Evolutionary conservation across 2,329 filamentous ascomycete genomes (phyloP), one percentile per base, ranked within the genome.

Genomic region (Diaporthe batatas): DNA sequence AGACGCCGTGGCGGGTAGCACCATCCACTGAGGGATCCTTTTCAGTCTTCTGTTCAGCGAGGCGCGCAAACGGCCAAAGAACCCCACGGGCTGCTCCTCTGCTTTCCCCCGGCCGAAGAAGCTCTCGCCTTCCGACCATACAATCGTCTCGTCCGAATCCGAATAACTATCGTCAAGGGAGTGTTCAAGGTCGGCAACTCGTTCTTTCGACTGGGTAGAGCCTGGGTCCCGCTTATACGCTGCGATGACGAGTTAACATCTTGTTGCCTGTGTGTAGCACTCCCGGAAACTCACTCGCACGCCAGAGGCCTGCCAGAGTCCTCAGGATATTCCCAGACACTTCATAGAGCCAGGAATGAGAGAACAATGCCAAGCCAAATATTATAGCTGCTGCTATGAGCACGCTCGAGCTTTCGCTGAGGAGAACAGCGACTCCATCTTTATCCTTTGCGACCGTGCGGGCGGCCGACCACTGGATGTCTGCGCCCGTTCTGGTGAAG

Each of bases 331-430:
- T 65, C 23, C 62, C 62, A 34, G 62, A 65, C 29, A 65, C 62
- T 32, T 65, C 62, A 47, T 65, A 65, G 21, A 65, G 18, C 62
- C 62, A 65, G 44, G 62, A 29, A 65, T 65, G 62, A 32, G 62
- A 65, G 44, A 65, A 65, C 44, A 44, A 65, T 51, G 62, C 62
- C 62, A 65, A 36, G 21, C n/a, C 62, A 23, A 51, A 51, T 34
- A 65, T 65, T 65, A 65, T 36, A 5, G 25, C 62, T 14, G 62
- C 62, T n/a, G 62, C 44, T 32, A 65, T 47, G 44, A 65, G 62
- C 44, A 65, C 62, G n/a, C 62, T 65, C 44, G 62, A 65, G 62
- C 62, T 65, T 25, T 65, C 62, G 44, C 62, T 65, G 3, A 65
- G 62, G 44, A 65, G 62, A 42, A 65, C 62, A 32, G 62, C 62